Evolutionary conservation across 805 yeast species (phyloP), one percentile per base, ranked within the genome.

Genomic region (Candida railenensis): DNA sequence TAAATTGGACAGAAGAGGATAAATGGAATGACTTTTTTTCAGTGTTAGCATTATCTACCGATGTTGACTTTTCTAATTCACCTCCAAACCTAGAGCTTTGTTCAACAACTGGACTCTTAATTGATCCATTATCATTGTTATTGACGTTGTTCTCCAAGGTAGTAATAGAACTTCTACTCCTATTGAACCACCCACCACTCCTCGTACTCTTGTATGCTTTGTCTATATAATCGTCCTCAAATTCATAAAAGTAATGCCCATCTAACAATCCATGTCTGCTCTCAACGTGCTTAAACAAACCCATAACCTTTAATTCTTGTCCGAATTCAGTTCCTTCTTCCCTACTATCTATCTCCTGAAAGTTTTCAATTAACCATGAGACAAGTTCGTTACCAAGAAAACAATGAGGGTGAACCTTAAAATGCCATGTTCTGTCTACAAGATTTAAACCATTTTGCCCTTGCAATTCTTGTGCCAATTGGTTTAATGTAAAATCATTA

Each of bases 361-460:
- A 86, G 48, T 82, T 80, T 50, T 87, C 86, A 25, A 87, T 71
- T 46, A 92, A 61, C 97, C 98, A 92, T 28, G 81, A 79, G 0
- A 90, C 97, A 50, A 89, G 71, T 44, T 89, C 96, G 51, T 83
- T 81, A 0, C 98, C 98, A 20, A 89, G 62, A 58, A 92, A 89
- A 65, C 96, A 87, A 51, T 85, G 80, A 22, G 76, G 72, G 59
- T 89, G 95, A 3, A 79, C 69, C 51, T 82, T 83, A 80, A 91
- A 82, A 63, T 92, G 98, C 99, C 99, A 92, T 30, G 84, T 78
- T 54, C 97, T 74, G 55, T 89, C 96, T 1, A 79, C 82, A 33
- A 94, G 71, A 18, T 73, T 74, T 5, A 92, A 66, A 1, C 77
- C 77, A 7, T 90, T 91, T 1, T 76, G 71, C 3, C 85, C 78